Percentiles rank a stretch among this genome's conserved stretches.
phyloP scores from a whole-genome alignment of 2,329 filamentous ascomycete genomes.

The Neofusicoccum sp. region DNA sequence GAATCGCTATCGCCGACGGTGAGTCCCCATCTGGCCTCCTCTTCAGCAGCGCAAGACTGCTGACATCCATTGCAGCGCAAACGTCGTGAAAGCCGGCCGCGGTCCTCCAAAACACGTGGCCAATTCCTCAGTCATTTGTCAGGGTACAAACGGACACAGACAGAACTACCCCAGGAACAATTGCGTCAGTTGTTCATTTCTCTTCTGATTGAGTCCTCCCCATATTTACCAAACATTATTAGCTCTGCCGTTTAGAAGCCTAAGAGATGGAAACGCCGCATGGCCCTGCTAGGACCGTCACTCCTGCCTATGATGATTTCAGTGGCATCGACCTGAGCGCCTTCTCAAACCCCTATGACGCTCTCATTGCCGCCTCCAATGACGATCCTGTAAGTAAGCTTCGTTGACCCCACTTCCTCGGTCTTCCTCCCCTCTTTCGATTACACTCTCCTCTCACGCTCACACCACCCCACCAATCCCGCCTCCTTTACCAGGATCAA shows the following conservation, averaged over 20 bases:
- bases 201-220: not conserved
- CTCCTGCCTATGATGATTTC: conserved; percentile 34
- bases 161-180: not conserved
- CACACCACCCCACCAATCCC: not conserved
- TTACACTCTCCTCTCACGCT: not conserved
- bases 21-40: not conserved
- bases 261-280: conserved; percentile 1
- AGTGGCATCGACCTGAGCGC: conserved; percentile 35
- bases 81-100: no score
- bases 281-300: conserved; percentile 5
- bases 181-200: not conserved
- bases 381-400: conserved; percentile 60
- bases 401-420: no score
- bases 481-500: not conserved
- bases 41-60: not conserved
- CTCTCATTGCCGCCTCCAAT: conserved; percentile 66
- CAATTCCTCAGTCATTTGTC: not conserved
- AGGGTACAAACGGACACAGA: not conserved
- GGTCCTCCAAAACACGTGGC: not conserved
- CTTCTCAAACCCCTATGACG: conserved; percentile 71
- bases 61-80: not conserved
- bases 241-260: not conserved
- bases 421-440: not conserved
- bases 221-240: not conserved
- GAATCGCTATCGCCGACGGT: not conserved